Base-by-base conservation (phyloP, 164 flowering plant genomes). In the Stephania yunnanensis region DNA sequence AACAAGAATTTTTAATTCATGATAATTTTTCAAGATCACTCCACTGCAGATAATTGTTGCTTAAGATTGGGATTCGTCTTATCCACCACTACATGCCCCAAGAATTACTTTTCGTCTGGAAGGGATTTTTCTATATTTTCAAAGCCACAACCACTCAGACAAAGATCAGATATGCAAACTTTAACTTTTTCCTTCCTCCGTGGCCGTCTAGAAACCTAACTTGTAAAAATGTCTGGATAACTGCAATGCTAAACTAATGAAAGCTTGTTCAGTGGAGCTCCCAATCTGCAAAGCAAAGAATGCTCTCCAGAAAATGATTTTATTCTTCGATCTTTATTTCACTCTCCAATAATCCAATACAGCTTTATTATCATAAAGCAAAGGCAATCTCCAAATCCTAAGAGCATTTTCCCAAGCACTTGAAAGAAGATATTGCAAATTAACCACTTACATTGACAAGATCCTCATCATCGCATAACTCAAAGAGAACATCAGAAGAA, bases 361-460 rank as follows among this genome's bases (percentile, higher is more conserved):
- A 48, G 6, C 53, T 9, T n/a, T 7, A 17, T 7, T 61, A 15
- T 61, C 66, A 61, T 19, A 20, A 61, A 19, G 29, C 22, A 7
- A 61, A 61, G 29, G 25, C 20, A 61, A 61, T 61, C 66, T 20
- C 66, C 25, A 19, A 10, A n/a, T 5, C 11, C 55, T 4, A 36
- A 36, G 42, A 36, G 42, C 55, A 61, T 61, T 61, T 5, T 5
- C 8, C 66, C 66, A 61, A 61, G 20, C 66, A 61, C 20, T 61
- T 61, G 66, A 25, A 20, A 50, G 55, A 50, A 50, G 4, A 50
- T 50, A 36, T 50, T 50, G 15, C 12, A 50, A 11, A 15, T n/a
- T 36, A 70, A n/a, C 65, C 36, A 81, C 89, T 75, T 78, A 92
- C 99, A 75, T 77, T 76, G 20, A 80, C 87, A 65, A 95, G 91